Evolutionary conservation across 345 rosid species (phyloP).

Genomic region (Isatis tinctoria): DNA sequence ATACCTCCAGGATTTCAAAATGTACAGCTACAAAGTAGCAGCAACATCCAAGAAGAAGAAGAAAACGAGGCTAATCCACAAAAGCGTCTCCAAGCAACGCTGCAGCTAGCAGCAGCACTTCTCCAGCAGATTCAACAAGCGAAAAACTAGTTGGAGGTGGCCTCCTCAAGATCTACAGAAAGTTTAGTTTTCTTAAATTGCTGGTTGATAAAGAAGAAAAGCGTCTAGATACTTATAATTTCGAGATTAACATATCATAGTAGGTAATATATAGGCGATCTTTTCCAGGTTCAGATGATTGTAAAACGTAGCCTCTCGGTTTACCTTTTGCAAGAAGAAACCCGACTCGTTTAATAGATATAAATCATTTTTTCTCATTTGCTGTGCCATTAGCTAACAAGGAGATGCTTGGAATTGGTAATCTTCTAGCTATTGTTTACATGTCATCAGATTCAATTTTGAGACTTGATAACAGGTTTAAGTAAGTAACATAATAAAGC

Average conservation of each 20-base stretch:
- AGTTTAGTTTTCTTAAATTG: conserved; percentile 1
- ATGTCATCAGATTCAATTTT: neutral
- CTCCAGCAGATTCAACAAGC: conserved; percentile 94
- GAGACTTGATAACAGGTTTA: too few species aligned
- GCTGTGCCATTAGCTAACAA: neutral
- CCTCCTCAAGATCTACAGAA: neutral
- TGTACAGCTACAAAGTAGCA: conserved; percentile 29
- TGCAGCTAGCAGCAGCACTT: conserved; percentile 91
- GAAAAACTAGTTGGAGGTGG: conserved; percentile 45
- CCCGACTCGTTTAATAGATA: neutral
- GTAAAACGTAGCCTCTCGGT: neutral
- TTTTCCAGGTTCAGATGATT: neutral
- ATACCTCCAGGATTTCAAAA: conserved; percentile 34
- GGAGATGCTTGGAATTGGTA: neutral
- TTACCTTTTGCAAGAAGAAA: neutral
- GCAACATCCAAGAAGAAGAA: conserved; percentile 44
- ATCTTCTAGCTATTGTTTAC: neutral
- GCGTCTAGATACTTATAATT: neutral
- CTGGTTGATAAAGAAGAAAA: neutral
- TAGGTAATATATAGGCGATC: neutral
- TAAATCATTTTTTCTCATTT: neutral
- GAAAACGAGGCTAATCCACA: conserved; percentile 77
- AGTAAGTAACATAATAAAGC: too few species aligned
- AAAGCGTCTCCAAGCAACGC: conserved; percentile 86
- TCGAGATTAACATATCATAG: neutral